Evolutionary conservation across 257 asterid species (phyloP), one percentile per base, ranked within the genome.

Genomic region (Anisodus tanguticus): DNA sequence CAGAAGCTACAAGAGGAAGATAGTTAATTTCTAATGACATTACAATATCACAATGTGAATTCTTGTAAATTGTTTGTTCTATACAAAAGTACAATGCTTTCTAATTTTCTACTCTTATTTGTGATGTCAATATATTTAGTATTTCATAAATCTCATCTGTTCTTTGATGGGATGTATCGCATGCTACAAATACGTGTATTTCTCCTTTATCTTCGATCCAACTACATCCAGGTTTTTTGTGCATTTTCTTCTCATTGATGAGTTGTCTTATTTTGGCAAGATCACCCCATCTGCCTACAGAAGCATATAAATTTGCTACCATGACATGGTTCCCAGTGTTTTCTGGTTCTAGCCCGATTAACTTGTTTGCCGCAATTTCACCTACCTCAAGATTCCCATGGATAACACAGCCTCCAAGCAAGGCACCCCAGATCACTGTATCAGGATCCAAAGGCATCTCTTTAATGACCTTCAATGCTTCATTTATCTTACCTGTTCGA

Each of bases 221-320:
- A 90, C 99, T 95, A 85, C 97, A 94, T 84, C 98, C 98, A 3
- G 97, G 97, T 81, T 43, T 86, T 87, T 94, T 94, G 62, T 85
- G 90, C 89, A 94, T 87, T 67, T 90, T 86, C 43, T 60, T 89
- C 1, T 86, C 91, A 79, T 84, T 88, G 88, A 93, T 93, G 11
- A 15, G 85, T 55, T 81, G 90, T 85, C 99, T 89, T 81, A 90
- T 84, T 85, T 86, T 86, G 68, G 91, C 87, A 10, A 89, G 89
- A 85, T 93, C 93, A 66, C 26, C n/a, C 99, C 98, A 93, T 87
- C 86, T 89, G 19, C 95, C 93, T 2, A 89, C 88, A 45, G 92
- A 90, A 80, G 98, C 99, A 84, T 95, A 94, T 81, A 92, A 87
- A 76, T 95, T 95, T 63, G 97, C 91, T 90, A 94, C 63, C 93